Evolutionary conservation across 306 rosid genomes (phyloP).

Genomic region (Fagus sylvatica): DNA sequence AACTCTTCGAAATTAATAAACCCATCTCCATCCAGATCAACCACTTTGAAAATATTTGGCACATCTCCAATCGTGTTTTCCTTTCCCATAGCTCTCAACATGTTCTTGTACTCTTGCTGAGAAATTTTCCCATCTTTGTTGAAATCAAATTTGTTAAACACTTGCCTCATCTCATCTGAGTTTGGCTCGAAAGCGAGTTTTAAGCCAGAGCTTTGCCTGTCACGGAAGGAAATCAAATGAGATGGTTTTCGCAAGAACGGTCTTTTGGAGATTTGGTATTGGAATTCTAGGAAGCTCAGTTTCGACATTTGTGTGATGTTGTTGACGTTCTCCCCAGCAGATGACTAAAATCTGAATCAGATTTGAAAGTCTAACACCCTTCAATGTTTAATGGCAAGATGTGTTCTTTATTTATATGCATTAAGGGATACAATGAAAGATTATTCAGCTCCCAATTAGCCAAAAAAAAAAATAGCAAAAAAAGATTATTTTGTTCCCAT

Average conservation of each 20-base stretch:
- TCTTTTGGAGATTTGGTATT: slow-evolving; percentile 61
- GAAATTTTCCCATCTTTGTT: slow-evolving; percentile 80
- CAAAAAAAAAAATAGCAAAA: neutral
- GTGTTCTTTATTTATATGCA: slow-evolving; percentile 11
- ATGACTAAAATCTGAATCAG: neutral
- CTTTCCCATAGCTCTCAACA: slow-evolving; percentile 60
- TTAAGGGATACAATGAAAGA: slow-evolving; percentile 5
- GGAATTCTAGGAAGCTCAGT: slow-evolving; percentile 71
- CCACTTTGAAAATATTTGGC: slow-evolving; percentile 59
- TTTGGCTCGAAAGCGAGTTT: slow-evolving; percentile 51
- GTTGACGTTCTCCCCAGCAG: slow-evolving; percentile 13
- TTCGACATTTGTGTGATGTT: slow-evolving; percentile 39
- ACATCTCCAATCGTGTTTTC: slow-evolving; percentile 52
- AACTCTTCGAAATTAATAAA: slow-evolving; percentile 71
- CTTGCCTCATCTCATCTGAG: slow-evolving; percentile 67
- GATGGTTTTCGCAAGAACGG: slow-evolving; percentile 64
- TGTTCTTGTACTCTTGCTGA: slow-evolving; percentile 64
- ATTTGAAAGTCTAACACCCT: neutral
- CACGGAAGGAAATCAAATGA: slow-evolving; percentile 41
- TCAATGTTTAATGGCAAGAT: neutral
- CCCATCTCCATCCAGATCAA: slow-evolving; percentile 82
- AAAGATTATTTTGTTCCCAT: too few relatives aligned
- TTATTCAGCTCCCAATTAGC: slow-evolving; percentile 6
- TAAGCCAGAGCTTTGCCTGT: slow-evolving; percentile 57
- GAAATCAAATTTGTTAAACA: slow-evolving; percentile 70